Conservation (phyloP, 805 yeast species). For the Hanseniaspora mollemarum region DNA sequence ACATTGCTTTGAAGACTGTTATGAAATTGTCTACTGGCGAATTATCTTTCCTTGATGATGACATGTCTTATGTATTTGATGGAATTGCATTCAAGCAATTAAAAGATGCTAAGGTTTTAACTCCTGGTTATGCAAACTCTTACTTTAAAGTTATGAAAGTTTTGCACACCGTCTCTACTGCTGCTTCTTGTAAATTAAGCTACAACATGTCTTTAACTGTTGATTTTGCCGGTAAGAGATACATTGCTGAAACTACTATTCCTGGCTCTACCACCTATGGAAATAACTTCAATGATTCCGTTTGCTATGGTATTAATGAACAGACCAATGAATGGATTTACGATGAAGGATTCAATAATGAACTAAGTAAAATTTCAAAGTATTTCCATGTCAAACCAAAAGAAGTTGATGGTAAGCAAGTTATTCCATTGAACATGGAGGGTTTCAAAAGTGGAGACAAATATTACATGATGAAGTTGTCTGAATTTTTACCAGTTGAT, state of each 20-base stretch:
- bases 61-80: constrained; percentile 1
- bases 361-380: constrained; percentile 52
- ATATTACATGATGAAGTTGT: constrained; percentile 71
- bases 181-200: constrained; percentile 21
- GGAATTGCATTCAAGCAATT: constrained; percentile 12
- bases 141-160: constrained; percentile 12
- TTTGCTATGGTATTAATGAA: constrained; percentile 41
- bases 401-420: constrained; percentile 36
- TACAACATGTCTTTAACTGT: constrained; percentile 74
- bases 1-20: constrained; percentile 69
- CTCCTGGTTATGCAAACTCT: constrained; percentile 8
- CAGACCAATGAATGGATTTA: constrained; percentile 53
- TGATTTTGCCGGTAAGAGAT: constrained; percentile 79
- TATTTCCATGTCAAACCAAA: constrained; percentile 71
- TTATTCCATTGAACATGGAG: constrained; percentile 52
- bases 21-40: constrained; percentile 63
- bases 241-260: constrained; percentile 87
- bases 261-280: constrained; percentile 45
- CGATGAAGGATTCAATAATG: constrained; percentile 43
- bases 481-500: constrained; percentile 76
- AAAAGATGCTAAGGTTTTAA: background rate
- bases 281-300: background rate
- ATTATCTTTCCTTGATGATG: constrained; percentile 28
- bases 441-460: constrained; percentile 76
- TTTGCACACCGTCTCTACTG: constrained; percentile 7